Base-by-base conservation (phyloP, 1,139 yeast genomes). In the Suhomyces yuchorum region DNA sequence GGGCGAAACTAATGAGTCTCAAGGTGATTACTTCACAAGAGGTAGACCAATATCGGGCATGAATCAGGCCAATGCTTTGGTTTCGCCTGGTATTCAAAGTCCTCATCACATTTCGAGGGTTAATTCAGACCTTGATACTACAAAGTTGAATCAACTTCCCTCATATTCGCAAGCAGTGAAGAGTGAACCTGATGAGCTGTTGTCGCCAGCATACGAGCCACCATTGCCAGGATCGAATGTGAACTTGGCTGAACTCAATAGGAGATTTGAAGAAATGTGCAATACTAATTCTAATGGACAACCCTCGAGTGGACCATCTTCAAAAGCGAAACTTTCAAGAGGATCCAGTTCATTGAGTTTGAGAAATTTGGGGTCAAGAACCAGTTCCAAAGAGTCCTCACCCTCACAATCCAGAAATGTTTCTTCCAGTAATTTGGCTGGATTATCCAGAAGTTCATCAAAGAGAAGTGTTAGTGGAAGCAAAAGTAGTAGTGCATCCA, bases 151-250 rank as follows among this genome's bases (percentile, higher is more conserved):
- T 14, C 70, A 81, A 49, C 96, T 91, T 3, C 98, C 98, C 0
- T 82, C 96, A 0, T 92, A 92, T 65, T 78, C 78, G 8, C 85
- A 89, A 40, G 97, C 98, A 0, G 69, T 85, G 62, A 76, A 75
- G 55, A 65, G 79, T 2, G 79, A 72, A 30, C 65, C 70, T 8
- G 80, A 70, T 4, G 80, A 73, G 37, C 80, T 77, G 37, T 66
- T 84, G 35, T 78, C 92, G 1, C 93, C 95, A 0, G 77, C 78
- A 1, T 86, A 86, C 61, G 77, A 71, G 50, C 82, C 82, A 3
- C 80, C 83, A 1, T 63, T 71, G n/a, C 80, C 81, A 1, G 78
- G 77, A 0, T 71, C 77, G 6, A 59, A 65, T 48, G 65, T 74
- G 35, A 68, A 70, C 49, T 50, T 70, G 42, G 56, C 56, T 1